These are phyloP conservation scores for Magnolia officinalis DNA, from an alignment of 164 flowering plant genomes.

Conservation along the genomic window DNA sequence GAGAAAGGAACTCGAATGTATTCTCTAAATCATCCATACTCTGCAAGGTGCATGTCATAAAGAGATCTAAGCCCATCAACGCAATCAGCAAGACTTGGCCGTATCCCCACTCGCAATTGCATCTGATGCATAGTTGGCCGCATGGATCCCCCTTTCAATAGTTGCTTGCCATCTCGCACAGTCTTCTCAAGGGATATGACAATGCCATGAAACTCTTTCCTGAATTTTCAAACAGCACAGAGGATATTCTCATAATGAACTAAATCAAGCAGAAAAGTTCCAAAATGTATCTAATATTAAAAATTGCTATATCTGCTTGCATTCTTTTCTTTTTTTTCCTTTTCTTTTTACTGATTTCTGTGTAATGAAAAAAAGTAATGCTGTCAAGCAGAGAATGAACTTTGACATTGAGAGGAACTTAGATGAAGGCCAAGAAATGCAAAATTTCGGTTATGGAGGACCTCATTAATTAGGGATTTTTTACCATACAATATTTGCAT, in stretches of 20 bases:
- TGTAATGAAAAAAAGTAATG: neutral
- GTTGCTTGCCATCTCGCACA: conserved; percentile 54
- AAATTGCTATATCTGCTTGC: neutral
- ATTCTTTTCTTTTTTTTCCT: no score
- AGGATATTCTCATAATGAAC: neutral
- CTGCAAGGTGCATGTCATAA: conserved; percentile 68
- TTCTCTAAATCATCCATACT: conserved; percentile 40
- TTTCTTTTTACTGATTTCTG: neutral
- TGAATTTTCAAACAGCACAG: conserved; percentile 17
- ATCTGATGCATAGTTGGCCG: conserved; percentile 40
- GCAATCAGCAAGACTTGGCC: conserved; percentile 66
- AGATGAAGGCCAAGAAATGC: no score
- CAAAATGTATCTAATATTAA: neutral
- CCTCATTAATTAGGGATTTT: no score
- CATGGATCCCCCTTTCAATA: conserved; percentile 50
- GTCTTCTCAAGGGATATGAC: conserved; percentile 58
- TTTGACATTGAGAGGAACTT: neutral
- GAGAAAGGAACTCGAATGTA: neutral
- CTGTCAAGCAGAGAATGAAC: neutral
- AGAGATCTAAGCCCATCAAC: conserved; percentile 65
- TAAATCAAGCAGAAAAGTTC: neutral
- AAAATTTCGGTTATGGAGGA: no score
- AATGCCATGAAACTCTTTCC: conserved; percentile 61
- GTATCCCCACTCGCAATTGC: conserved; percentile 55
- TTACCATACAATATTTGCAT: no score